phyloP scores from a whole-genome alignment of 2,329 filamentous ascomycete genomes.

The Trichoderma cornu-damae region DNA sequence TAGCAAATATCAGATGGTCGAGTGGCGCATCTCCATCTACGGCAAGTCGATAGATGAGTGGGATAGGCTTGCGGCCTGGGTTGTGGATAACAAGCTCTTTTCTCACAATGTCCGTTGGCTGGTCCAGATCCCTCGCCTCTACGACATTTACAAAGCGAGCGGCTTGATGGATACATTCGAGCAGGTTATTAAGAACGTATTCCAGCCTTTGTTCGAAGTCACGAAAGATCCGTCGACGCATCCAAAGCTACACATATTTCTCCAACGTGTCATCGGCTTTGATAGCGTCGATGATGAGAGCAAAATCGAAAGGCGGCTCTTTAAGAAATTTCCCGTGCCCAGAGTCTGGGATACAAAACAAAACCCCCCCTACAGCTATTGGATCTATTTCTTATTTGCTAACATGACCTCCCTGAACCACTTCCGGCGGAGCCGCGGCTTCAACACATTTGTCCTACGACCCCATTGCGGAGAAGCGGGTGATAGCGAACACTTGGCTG shows the following conservation, averaged over 20 bases:
- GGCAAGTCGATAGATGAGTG: constrained; percentile 89
- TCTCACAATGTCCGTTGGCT: constrained; percentile 98
- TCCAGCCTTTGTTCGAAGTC: constrained; percentile 90
- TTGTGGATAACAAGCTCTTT: constrained; percentile 96
- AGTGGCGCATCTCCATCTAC: constrained; percentile 98
- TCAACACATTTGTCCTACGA: constrained; percentile 90
- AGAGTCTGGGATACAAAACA: constrained; percentile 85
- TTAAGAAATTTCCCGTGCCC: constrained; percentile 89
- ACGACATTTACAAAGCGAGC: constrained; percentile 90
- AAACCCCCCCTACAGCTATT: constrained; percentile 98
- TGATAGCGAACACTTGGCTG: constrained; percentile 91
- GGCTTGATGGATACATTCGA: constrained; percentile 85
- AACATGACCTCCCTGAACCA: constrained; percentile 91
- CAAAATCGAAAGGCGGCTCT: constrained; percentile 90
- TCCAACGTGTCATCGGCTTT: constrained; percentile 93
- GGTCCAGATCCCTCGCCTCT: constrained; percentile 89
- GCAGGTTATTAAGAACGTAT: constrained; percentile 84
- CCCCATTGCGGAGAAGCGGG: constrained; percentile 96
- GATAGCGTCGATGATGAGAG: constrained; percentile 98
- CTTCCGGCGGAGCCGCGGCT: constrained; percentile 84
- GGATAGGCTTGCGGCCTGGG: constrained; percentile 98
- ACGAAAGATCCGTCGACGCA: constrained; percentile 81
- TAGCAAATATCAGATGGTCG: constrained; percentile 99
- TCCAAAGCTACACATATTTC: constrained; percentile 88
- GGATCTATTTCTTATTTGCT: constrained; percentile 95